Evolutionary conservation across 441 rosid species (phyloP).

Genomic region (Aquilaria agallochum): DNA sequence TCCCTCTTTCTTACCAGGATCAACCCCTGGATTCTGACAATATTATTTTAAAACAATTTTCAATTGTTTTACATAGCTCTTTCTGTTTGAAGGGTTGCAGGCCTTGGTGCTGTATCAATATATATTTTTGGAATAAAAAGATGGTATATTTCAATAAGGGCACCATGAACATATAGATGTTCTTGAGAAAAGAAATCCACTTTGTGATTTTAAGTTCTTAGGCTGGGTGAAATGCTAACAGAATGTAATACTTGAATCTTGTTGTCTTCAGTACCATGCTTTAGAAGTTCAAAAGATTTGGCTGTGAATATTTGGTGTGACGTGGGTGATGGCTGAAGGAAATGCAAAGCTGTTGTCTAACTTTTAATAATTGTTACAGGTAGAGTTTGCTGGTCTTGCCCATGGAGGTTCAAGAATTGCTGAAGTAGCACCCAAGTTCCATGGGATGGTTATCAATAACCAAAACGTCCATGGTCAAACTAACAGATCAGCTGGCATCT

Average conservation of each 20-base stretch:
- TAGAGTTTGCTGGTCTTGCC: slow-evolving; percentile 40
- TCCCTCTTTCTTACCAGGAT: no score
- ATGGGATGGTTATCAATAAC: slow-evolving; percentile 27
- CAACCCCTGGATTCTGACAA: no score
- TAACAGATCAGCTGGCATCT: slow-evolving; percentile 39
- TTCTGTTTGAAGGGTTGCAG: no score
- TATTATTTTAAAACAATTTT: no score
- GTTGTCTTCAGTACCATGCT: no score
- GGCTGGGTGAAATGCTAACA: slow-evolving; percentile 2
- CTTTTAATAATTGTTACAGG: slow-evolving; percentile 27
- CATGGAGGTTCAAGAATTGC: slow-evolving; percentile 36
- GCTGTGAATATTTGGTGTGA: background rate
- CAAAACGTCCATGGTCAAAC: slow-evolving; percentile 24
- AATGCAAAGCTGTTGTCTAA: slow-evolving; percentile 9
- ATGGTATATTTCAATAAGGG: no score
- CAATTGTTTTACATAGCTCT: no score
- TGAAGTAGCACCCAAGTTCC: slow-evolving; percentile 33
- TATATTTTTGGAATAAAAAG: no score
- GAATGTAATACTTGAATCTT: no score
- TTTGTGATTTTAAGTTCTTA: slow-evolving; percentile 1
- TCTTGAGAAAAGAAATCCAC: no score
- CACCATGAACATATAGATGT: no score
- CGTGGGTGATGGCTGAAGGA: background rate
- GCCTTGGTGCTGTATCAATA: no score
- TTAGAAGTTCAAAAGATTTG: background rate